These are phyloP conservation scores for Lentinula lateritia DNA, from an alignment of 768 basidiomycete species.

Conservation along the genomic window DNA sequence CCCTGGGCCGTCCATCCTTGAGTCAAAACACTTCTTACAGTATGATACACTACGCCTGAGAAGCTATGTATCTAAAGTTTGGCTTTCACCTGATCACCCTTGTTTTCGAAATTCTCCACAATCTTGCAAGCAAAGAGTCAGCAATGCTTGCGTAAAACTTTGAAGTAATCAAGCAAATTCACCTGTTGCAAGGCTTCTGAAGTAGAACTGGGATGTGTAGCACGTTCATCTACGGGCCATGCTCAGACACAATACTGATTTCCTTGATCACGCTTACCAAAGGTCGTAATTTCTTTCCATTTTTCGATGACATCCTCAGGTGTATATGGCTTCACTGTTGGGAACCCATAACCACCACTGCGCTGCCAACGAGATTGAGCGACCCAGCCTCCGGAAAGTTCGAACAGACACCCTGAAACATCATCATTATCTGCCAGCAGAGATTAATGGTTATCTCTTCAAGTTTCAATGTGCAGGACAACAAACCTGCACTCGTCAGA, in stretches of 20 bases:
- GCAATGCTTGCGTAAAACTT: neutral
- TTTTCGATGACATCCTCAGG: slow-evolving; percentile 78
- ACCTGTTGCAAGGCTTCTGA: slow-evolving; percentile 77
- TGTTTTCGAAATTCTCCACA: slow-evolving; percentile 48
- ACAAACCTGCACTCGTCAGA: slow-evolving; percentile 65
- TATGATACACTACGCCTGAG: neutral
- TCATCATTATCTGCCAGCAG: slow-evolving; percentile 53
- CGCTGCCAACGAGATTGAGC: slow-evolving; percentile 93
- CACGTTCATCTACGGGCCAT: slow-evolving; percentile 53
- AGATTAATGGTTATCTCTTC: neutral
- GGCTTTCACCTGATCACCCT: slow-evolving; percentile 38
- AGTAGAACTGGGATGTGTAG: slow-evolving; percentile 74
- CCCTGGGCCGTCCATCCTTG: neutral
- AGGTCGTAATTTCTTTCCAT: slow-evolving; percentile 82
- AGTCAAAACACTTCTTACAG: neutral
- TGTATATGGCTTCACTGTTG: slow-evolving; percentile 63
- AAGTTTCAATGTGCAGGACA: neutral
- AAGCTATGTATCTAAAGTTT: slow-evolving; percentile 35
- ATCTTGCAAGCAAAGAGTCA: slow-evolving; percentile 20
- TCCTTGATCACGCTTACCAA: slow-evolving; percentile 44
- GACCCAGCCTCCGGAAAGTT: slow-evolving; percentile 88
- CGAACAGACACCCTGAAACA: slow-evolving; percentile 74
- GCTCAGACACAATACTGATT: neutral
- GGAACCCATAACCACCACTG: slow-evolving; percentile 83
- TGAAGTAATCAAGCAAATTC: slow-evolving; percentile 13